phyloP scores from a whole-genome alignment of 2,329 filamentous ascomycete species.

The Beauveria rudraprayagi region DNA sequence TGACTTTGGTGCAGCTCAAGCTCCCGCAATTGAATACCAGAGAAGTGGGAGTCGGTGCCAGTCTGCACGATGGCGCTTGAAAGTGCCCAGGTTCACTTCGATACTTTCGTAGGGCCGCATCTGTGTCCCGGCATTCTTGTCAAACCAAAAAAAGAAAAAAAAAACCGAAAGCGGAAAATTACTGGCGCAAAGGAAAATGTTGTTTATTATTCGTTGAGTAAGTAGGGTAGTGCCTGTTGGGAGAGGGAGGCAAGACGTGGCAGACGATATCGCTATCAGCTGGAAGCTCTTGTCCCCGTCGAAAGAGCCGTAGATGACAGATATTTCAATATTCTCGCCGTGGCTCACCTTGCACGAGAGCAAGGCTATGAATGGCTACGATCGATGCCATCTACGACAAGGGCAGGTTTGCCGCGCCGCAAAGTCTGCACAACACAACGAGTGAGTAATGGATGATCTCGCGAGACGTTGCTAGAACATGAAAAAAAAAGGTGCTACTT shows the following conservation, averaged over 20 bases:
- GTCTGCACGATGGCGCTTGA: background rate
- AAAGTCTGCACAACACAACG: background rate
- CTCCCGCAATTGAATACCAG: background rate
- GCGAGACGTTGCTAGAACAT: background rate
- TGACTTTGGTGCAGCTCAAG: slow-evolving; percentile 2
- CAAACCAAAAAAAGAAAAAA: background rate
- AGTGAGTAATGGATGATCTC: background rate
- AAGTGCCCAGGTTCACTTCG: background rate
- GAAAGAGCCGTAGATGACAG: background rate
- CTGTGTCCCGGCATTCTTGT: background rate
- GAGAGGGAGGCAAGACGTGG: slow-evolving; percentile 1
- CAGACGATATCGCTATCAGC: slow-evolving; percentile 4
- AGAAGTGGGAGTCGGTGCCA: slow-evolving; percentile 3
- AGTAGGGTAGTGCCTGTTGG: background rate
- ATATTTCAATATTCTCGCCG: too few relatives aligned
- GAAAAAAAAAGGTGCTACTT: too few relatives aligned
- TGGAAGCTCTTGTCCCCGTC: slow-evolving; percentile 3
- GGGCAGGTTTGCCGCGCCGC: background rate
- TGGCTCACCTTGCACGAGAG: slow-evolving; percentile 4
- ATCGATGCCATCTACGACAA: slow-evolving; percentile 7
- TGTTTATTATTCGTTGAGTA: background rate
- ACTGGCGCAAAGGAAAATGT: background rate
- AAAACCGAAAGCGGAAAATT: background rate
- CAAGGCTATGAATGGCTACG: background rate
- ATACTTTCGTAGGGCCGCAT: background rate